A percentile compares a stretch with the other conserved stretches of the same genome.
Evolutionary conservation across 352 stramenopile species (phyloP).

Genomic region (Phytophthora agathidicida): DNA sequence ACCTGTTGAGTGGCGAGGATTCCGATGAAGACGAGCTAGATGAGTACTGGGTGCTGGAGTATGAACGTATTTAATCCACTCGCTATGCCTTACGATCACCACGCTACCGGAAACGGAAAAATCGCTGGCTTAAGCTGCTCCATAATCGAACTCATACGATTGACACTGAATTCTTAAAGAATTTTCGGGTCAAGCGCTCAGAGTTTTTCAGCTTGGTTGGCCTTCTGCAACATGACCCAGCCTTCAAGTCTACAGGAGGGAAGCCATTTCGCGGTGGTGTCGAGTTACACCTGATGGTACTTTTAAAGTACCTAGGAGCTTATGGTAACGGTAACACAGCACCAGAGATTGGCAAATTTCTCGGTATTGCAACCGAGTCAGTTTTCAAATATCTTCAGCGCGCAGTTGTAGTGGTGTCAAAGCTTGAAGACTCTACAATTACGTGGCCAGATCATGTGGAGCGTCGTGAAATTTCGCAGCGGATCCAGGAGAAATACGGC

Average conservation of each 20-base stretch:
- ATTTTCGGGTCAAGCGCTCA: not conserved
- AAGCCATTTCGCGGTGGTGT: too few species aligned
- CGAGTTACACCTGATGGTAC: too few species aligned
- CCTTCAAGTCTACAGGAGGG: not conserved
- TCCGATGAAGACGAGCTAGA: not conserved
- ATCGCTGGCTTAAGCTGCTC: not conserved
- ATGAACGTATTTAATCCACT: not conserved
- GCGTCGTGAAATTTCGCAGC: not conserved
- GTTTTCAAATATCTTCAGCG: too few species aligned
- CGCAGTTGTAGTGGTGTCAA: not conserved
- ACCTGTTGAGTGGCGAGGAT: not conserved
- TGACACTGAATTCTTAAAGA: slow-evolving; percentile 2
- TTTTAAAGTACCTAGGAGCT: too few species aligned
- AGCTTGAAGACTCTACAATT: not conserved
- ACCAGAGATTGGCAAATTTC: too few species aligned
- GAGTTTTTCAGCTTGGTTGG: not conserved
- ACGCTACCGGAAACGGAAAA: not conserved
- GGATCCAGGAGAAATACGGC: not conserved
- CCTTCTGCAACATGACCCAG: not conserved
- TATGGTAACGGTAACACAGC: too few species aligned
- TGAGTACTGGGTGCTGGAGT: not conserved
- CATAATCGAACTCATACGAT: not conserved
- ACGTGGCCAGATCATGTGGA: not conserved
- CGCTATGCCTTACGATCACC: not conserved
- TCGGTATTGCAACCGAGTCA: too few species aligned